Base-by-base conservation (phyloP, 495 filamentous ascomycete species). In the Neurospora intermedia region DNA sequence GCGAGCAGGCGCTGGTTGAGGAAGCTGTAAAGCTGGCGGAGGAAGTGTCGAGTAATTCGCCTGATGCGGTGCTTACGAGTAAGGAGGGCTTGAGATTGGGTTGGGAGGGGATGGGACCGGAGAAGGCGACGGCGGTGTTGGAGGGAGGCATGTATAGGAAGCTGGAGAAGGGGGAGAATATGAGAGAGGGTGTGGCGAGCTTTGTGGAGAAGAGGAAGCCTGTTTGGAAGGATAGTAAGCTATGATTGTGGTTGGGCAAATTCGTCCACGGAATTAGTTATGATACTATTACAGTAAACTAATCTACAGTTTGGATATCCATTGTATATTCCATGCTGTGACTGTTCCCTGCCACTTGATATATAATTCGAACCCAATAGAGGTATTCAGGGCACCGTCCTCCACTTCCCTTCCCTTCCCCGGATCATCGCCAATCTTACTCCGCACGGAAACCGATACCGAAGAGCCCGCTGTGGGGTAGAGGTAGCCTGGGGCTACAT, bases 151-250 rank as follows among this genome's bases (percentile, higher is more conserved):
- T 88, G 87, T 94, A 87, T 77, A 80, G 75, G 70, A 80, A 81
- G 73, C 83, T 97, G 71, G 84, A 90, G 54, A 82, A 76, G 20
- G 93, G 91, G 18, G 87, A 90, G 77, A 96, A 96, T 83, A 91
- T 92, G 79, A 85, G 82, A 74, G 93, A 96, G 82, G 93, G 93
- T 0, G 85, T 96, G 46, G 85, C 78, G 81, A 91, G 91, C 73
- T 96, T 96, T 87, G 88, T 91, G 73, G 92, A 94, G 87, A 93
- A 89, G 82, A 84, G 92, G 81, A 84, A 87, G 79, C 88, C 91
- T 31, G 85, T 81, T 70, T 95, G 93, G 92, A 85, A 85, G 78
- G 84, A 89, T 78, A 91, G 88, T 77, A 94, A 94, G 82, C 77
- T 96, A 77, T 97, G 73, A 43, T 27, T 59, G n/a, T n/a, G n/a